A percentile compares a stretch with the other conserved stretches of the same genome.
These are phyloP conservation scores for Mycena kentingensis DNA, from an alignment of 768 basidiomycete genomes.

Conservation along the genomic window DNA sequence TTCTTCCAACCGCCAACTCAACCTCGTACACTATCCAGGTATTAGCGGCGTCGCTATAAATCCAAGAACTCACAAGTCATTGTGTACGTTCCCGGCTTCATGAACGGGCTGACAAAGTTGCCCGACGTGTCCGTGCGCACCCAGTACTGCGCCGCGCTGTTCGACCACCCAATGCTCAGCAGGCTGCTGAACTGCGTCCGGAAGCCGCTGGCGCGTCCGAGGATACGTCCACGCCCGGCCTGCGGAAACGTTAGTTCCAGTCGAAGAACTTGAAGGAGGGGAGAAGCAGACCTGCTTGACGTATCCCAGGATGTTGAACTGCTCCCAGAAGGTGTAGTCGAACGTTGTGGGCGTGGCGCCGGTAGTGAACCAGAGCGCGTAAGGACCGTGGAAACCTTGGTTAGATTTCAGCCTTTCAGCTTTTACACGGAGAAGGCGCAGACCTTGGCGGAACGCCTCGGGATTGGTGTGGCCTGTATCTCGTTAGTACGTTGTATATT, in stretches of 20 bases:
- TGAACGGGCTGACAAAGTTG: conserved; percentile 39
- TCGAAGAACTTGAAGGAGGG: no score
- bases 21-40: conserved; percentile 36
- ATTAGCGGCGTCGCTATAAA: not conserved
- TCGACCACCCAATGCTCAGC: conserved; percentile 33
- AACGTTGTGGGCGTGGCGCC: not conserved
- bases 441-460: no score
- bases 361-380: conserved; percentile 34
- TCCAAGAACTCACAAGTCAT: conserved; percentile 35
- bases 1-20: conserved; percentile 34
- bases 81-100: conserved; percentile 49
- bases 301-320: conserved; percentile 25
- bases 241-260: no score
- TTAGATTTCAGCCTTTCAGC: no score
- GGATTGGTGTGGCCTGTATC: conserved; percentile 42
- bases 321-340: conserved; percentile 36
- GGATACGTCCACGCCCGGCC: conserved; percentile 32
- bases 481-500: conserved; percentile 20
- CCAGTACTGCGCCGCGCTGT: conserved; percentile 37
- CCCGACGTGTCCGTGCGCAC: conserved; percentile 33
- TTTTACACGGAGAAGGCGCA: no score
- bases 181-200: conserved; percentile 23
- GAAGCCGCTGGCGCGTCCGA: conserved; percentile 33
- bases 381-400: conserved; percentile 39
- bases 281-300: no score